Conservation (phyloP, 2,329 filamentous ascomycete genomes). For the Xylaria sp. region DNA sequence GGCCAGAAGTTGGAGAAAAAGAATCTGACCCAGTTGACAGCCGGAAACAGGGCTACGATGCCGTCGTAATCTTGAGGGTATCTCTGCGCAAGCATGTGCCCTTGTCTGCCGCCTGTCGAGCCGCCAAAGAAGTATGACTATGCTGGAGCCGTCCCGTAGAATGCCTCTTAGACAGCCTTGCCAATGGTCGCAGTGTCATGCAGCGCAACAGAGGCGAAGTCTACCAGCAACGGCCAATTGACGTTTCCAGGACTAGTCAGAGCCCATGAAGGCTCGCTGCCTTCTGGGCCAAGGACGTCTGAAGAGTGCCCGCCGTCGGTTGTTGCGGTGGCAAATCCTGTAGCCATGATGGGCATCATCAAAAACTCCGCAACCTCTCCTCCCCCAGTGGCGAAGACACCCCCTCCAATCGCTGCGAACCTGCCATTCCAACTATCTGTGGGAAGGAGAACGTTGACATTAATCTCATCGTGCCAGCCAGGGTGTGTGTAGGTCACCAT, state of each 20-base stretch:
- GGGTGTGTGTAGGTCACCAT: slow-evolving; percentile 50
- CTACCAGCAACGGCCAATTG: slow-evolving; percentile 5
- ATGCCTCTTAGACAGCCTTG: neutral
- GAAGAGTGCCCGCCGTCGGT: slow-evolving; percentile 36
- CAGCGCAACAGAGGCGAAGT: slow-evolving; percentile 5
- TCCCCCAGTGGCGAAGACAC: slow-evolving; percentile 24
- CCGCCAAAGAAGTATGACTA: slow-evolving; percentile 14
- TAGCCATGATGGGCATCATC: slow-evolving; percentile 7
- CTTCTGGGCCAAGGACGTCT: slow-evolving; percentile 23
- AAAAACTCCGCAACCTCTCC: slow-evolving; percentile 24
- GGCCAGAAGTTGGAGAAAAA: slow-evolving; percentile 9
- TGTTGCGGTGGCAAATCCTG: slow-evolving; percentile 33
- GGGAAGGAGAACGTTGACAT: slow-evolving; percentile 42
- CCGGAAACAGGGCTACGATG: slow-evolving; percentile 9
- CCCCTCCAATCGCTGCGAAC: slow-evolving; percentile 48
- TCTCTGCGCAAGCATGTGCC: slow-evolving; percentile 9
- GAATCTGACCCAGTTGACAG: slow-evolving; percentile 1
- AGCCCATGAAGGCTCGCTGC: slow-evolving; percentile 28
- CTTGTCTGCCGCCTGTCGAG: slow-evolving; percentile 8
- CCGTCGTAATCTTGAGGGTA: slow-evolving; percentile 16
- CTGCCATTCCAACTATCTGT: slow-evolving; percentile 43
- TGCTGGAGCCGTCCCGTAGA: neutral
- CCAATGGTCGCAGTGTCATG: slow-evolving; percentile 10
- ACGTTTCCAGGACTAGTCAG: slow-evolving; percentile 6
- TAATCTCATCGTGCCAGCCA: slow-evolving; percentile 46